These are phyloP conservation scores for Pseudoneurospora amorphoporcata DNA, from an alignment of 495 filamentous ascomycete species.

Conservation along the genomic window DNA sequence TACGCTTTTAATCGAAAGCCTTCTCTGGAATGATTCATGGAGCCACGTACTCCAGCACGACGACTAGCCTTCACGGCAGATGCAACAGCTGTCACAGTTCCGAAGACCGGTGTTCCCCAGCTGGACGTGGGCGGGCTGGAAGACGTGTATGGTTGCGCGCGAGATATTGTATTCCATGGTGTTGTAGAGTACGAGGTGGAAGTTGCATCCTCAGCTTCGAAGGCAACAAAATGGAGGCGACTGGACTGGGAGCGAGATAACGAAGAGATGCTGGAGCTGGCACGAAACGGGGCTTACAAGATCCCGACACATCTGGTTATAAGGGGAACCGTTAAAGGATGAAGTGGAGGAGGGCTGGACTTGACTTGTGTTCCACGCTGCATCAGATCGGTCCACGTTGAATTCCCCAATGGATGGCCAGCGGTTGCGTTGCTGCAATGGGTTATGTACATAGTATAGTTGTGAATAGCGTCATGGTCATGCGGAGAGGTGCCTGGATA, in stretches of 20 bases:
- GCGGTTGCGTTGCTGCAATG: neutral
- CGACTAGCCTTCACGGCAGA: no score
- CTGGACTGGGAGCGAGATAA: neutral
- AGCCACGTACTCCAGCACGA: no score
- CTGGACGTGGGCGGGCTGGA: slow-evolving; percentile 5
- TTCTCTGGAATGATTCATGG: neutral
- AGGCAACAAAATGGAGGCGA: neutral
- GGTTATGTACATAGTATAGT: neutral
- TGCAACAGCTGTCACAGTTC: neutral
- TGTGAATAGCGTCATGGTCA: neutral
- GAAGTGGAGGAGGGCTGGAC: neutral
- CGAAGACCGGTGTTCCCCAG: slow-evolving; percentile 1
- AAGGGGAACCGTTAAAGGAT: neutral
- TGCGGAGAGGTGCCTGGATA: neutral
- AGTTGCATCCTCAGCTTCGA: neutral
- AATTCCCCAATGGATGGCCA: neutral
- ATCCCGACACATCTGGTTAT: neutral
- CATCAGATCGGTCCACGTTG: neutral
- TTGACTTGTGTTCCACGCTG: neutral
- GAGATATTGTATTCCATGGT: neutral
- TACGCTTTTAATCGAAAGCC: neutral
- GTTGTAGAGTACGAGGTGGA: neutral
- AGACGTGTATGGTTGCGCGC: neutral
- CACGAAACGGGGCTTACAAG: neutral
- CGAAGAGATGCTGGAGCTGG: neutral